Percentiles rank a stretch among this genome's conserved stretches.
Conservation (phyloP, 108 stramenopile genomes). For the Pseudonitzschia multistriata region DNA sequence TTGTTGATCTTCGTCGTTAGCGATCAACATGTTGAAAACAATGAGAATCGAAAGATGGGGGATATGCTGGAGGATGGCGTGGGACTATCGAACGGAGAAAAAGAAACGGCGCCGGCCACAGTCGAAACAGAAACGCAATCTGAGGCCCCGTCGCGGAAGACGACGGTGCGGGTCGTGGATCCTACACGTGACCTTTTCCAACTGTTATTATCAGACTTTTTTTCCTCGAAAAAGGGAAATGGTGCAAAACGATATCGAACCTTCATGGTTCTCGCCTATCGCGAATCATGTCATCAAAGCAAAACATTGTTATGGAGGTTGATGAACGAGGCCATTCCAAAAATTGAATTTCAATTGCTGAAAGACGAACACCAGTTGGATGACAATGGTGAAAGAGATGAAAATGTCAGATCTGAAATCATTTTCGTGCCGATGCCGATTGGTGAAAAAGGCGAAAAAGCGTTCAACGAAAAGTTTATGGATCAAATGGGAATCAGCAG, state of each 20-base stretch:
- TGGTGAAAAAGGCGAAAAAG: background rate
- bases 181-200: background rate
- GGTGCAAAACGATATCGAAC: background rate
- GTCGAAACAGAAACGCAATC: background rate
- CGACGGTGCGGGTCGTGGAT: background rate
- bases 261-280: constrained; percentile 13
- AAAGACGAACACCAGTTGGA: background rate
- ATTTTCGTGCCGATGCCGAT: background rate
- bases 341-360: background rate
- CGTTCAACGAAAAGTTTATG: background rate
- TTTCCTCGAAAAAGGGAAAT: too few species aligned
- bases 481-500: background rate
- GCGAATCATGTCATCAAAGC: constrained; percentile 5
- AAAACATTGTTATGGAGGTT: background rate
- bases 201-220: background rate
- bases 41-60: too few species aligned
- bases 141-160: background rate
- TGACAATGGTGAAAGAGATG: background rate
- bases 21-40: too few species aligned
- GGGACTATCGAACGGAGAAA: too few species aligned
- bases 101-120: too few species aligned
- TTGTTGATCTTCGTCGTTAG: too few species aligned
- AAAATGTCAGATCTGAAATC: background rate
- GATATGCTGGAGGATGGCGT: too few species aligned
- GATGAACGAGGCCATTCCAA: background rate